Base-by-base conservation (phyloP, 768 basidiomycete species). In the Mycena capillaripes region DNA sequence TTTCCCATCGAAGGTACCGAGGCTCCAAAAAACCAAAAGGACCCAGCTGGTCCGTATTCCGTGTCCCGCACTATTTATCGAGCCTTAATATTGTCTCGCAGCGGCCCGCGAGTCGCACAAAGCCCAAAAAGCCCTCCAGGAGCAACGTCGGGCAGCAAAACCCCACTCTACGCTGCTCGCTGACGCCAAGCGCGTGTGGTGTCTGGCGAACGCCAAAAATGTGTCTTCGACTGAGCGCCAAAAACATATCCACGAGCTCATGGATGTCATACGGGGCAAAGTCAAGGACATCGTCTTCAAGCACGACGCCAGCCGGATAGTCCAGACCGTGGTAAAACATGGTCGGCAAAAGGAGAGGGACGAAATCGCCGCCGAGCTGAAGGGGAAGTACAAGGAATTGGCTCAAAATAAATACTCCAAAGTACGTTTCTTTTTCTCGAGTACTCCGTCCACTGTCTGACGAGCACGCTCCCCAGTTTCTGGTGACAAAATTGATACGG, bases 331-430 rank as follows among this genome's bases (percentile, higher is more conserved):
- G 16, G 93, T 97, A 57, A 97, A 94, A 78, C 90, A 93, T 70
- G 97, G 97, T 4, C 86, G 89, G 23, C 92, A 87, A 76, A 85
- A 86, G 71, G 93, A 97, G 80, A 82, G 96, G 53, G 89, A 95
- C 48, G 92, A 95, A 79, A 88, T 98, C 57, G 97, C 95, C 0
- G 81, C 81, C 12, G 97, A 98, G 82, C 86, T 98, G 57, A 92
- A 94, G 79, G 96, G 96, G 1, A 87, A 87, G 66, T 97, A 92
- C 78, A 89, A 86, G 78, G 91, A 91, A 48, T 86, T 97, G 64
- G 91, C 92, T 44, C 93, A 95, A 81, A 94, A 90, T 78, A 96
- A 93, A 82, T 98, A 98, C 79, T 96, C 95, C 42, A 97, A 96
- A 87, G 95, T 93, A 69, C 59, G 85, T 34, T 17, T 3, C 60